A percentile compares a stretch with the other conserved stretches of the same genome.
phyloP scores from a whole-genome alignment of 768 basidiomycete species.

The Phaeotremella fagi region DNA sequence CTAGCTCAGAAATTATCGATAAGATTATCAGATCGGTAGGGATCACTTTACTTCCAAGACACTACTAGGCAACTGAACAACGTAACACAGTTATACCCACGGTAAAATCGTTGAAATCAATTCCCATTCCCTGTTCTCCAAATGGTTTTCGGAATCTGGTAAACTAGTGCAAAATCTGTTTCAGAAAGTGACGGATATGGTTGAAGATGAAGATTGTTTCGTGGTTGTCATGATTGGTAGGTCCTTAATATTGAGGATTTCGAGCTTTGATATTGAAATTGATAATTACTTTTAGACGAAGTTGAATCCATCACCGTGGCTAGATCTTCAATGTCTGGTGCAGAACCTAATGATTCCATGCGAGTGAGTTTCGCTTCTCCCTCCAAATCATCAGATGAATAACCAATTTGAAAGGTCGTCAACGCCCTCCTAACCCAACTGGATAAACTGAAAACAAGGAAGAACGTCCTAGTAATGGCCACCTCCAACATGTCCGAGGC shows the following conservation, averaged over 20 bases:
- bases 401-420: slow-evolving; percentile 64
- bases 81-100: slow-evolving; percentile 80
- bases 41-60: not conserved
- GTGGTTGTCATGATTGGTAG: slow-evolving; percentile 86
- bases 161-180: slow-evolving; percentile 92
- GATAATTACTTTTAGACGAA: slow-evolving; percentile 61
- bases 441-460: slow-evolving; percentile 86
- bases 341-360: slow-evolving; percentile 90
- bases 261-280: not conserved
- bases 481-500: slow-evolving; percentile 93
- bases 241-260: slow-evolving; percentile 36
- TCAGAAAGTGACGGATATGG: slow-evolving; percentile 77
- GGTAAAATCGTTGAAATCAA: slow-evolving; percentile 93
- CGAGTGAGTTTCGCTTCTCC: slow-evolving; percentile 58
- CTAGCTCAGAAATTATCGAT: slow-evolving; percentile 93
- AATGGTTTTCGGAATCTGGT: slow-evolving; percentile 99
- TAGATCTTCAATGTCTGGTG: slow-evolving; percentile 87
- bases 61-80: not conserved
- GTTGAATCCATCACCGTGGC: slow-evolving; percentile 95
- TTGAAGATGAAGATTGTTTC: slow-evolving; percentile 85
- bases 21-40: slow-evolving; percentile 74
- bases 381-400: not conserved
- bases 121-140: slow-evolving; percentile 94
- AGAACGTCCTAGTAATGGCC: slow-evolving; percentile 92
- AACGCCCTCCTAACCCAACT: slow-evolving; percentile 95